A percentile compares a stretch with the other conserved stretches of the same genome.
Conservation (phyloP, 345 rosid genomes). For the Trapa incisa region DNA sequence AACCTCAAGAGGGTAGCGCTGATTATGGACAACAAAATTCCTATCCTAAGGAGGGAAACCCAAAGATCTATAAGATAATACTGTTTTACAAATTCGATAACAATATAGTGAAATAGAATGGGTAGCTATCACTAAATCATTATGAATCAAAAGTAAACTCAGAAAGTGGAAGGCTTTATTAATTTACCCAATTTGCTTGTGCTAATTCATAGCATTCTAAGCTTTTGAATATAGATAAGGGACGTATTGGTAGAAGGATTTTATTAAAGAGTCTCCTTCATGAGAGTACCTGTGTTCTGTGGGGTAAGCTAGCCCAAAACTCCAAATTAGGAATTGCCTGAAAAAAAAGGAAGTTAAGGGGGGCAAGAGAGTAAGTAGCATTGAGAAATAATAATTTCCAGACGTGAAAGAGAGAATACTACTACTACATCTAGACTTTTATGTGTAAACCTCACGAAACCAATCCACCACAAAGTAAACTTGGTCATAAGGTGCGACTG, state of each 20-base stretch:
- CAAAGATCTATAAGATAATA: background rate
- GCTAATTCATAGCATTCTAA: too few relatives aligned
- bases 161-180: background rate
- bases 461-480: background rate
- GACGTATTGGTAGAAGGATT: background rate
- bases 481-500: background rate
- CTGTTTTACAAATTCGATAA: background rate
- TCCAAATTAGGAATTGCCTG: slow-evolving; percentile 79
- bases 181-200: background rate
- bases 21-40: background rate
- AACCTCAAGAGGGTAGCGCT: background rate
- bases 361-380: slow-evolving; percentile 3
- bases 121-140: too few relatives aligned
- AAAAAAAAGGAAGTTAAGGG: slow-evolving; percentile 10
- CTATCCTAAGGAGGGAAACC: background rate
- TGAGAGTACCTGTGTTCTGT: slow-evolving; percentile 49
- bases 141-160: background rate
- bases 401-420: background rate
- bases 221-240: background rate
- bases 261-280: background rate
- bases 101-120: too few relatives aligned
- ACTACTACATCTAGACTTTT: background rate
- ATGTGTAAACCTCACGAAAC: background rate
- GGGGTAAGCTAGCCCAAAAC: slow-evolving; percentile 70
- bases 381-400: background rate